Percentiles rank a stretch among this genome's conserved stretches.
Conservation (phyloP, 2,329 filamentous ascomycete species). For the Shiraia sp. region DNA sequence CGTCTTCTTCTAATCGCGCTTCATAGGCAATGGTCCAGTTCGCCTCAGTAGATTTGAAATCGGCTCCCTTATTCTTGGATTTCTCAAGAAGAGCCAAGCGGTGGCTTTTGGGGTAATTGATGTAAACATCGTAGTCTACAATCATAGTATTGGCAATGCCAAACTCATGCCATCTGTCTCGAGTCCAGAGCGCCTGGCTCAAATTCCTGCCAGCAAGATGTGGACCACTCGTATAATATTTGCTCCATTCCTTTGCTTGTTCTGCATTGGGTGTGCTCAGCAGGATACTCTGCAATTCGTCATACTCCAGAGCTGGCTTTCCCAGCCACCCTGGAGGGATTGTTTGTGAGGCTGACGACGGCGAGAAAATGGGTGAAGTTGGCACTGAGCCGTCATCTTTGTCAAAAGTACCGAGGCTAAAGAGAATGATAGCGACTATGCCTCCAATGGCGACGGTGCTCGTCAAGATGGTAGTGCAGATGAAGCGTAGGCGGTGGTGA, state of each 20-base stretch:
- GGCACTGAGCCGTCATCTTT: slow-evolving; percentile 29
- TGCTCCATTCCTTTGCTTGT: slow-evolving; percentile 55
- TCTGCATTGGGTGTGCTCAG: slow-evolving; percentile 57
- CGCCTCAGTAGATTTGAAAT: slow-evolving; percentile 29
- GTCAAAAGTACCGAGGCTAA: slow-evolving; percentile 42
- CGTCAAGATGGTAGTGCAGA: slow-evolving; percentile 63
- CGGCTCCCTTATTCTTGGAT: slow-evolving; percentile 58
- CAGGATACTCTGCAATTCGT: slow-evolving; percentile 60
- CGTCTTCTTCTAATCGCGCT: slow-evolving; percentile 81
- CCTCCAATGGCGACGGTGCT: slow-evolving; percentile 44
- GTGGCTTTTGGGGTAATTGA: slow-evolving; percentile 56
- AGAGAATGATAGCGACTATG: slow-evolving; percentile 42
- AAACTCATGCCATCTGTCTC: slow-evolving; percentile 54
- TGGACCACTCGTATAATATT: slow-evolving; percentile 56
- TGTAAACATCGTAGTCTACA: slow-evolving; percentile 55
- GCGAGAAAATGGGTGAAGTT: slow-evolving; percentile 11
- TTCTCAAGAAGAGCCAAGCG: slow-evolving; percentile 51
- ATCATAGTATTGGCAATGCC: slow-evolving; percentile 51
- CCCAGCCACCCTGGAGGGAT: slow-evolving; percentile 45
- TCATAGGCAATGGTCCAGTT: slow-evolving; percentile 71
- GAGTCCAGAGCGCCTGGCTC: slow-evolving; percentile 57
- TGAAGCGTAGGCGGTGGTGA: slow-evolving; percentile 65
- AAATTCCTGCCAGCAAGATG: slow-evolving; percentile 58
- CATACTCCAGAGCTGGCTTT: slow-evolving; percentile 54
- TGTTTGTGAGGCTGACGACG: slow-evolving; percentile 27